phyloP scores from a whole-genome alignment of 164 flowering plant species.

The Chimonanthus salicifolius region DNA sequence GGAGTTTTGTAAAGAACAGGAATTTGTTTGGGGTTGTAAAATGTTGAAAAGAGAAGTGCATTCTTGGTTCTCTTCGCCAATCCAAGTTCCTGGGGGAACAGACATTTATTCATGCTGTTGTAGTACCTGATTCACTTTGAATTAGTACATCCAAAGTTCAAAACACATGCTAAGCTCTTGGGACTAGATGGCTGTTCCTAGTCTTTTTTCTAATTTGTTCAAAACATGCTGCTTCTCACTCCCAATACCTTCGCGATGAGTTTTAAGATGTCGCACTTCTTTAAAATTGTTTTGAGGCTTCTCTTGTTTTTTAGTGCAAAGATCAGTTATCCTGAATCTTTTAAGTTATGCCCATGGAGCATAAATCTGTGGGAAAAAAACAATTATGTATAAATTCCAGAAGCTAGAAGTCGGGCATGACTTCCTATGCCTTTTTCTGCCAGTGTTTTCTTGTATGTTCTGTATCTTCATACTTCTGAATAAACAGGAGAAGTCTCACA shows the following conservation, averaged over 20 bases:
- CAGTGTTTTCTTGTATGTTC: too few species aligned
- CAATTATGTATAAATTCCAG: background rate
- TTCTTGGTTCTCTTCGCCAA: too few species aligned
- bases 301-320: background rate
- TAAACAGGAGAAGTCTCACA: too few species aligned
- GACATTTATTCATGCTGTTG: too few species aligned
- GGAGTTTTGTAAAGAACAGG: too few species aligned
- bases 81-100: too few species aligned
- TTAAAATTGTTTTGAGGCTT: background rate
- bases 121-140: background rate
- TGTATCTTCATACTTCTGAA: too few species aligned
- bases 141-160: background rate
- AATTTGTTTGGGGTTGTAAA: background rate
- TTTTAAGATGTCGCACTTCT: slow-evolving; percentile 16
- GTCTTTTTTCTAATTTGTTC: background rate
- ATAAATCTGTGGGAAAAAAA: too few species aligned
- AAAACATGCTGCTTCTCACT: slow-evolving; percentile 90
- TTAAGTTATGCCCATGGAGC: background rate
- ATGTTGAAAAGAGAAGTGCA: background rate
- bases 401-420: background rate
- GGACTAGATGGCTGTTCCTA: background rate
- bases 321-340: background rate
- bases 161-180: background rate
- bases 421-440: background rate
- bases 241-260: slow-evolving; percentile 59